Percentiles rank a stretch among this genome's conserved stretches.
These are phyloP conservation scores for Syzygium malaccense DNA, from an alignment of 441 rosid genomes.

Conservation along the genomic window DNA sequence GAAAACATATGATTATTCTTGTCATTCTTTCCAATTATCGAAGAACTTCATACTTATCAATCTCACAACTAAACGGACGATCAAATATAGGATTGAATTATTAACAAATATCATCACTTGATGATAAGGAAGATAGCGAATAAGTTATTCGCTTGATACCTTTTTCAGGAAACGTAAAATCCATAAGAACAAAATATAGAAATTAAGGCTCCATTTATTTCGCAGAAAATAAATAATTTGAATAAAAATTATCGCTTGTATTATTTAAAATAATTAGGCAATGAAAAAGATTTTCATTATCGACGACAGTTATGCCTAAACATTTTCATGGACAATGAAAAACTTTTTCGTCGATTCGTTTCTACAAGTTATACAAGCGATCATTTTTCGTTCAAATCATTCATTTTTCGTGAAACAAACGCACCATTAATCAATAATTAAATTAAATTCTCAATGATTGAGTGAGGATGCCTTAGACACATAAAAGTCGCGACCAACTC, in stretches of 20 bases:
- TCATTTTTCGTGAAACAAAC: rapidly evolving
- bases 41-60: not conserved
- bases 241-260: not conserved
- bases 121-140: not conserved
- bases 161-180: not conserved
- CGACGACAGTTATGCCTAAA: too few species aligned
- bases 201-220: too few species aligned
- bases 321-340: rapidly evolving
- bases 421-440: not conserved
- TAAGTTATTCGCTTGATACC: not conserved
- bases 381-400: not conserved
- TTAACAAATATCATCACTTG: not conserved
- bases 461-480: not conserved
- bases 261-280: not conserved
- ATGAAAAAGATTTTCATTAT: not conserved
- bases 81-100: not conserved
- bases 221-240: not conserved
- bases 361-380: rapidly evolving
- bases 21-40: not conserved
- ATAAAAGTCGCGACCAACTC: not conserved
- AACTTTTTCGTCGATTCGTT: rapidly evolving
- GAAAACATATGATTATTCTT: not conserved
- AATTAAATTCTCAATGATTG: not conserved
- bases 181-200: too few species aligned
- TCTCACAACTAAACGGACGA: too few species aligned